A percentile compares a stretch with the other conserved stretches of the same genome.
phyloP scores from a whole-genome alignment of 768 basidiomycete genomes.

The Auricularia sp. region DNA sequence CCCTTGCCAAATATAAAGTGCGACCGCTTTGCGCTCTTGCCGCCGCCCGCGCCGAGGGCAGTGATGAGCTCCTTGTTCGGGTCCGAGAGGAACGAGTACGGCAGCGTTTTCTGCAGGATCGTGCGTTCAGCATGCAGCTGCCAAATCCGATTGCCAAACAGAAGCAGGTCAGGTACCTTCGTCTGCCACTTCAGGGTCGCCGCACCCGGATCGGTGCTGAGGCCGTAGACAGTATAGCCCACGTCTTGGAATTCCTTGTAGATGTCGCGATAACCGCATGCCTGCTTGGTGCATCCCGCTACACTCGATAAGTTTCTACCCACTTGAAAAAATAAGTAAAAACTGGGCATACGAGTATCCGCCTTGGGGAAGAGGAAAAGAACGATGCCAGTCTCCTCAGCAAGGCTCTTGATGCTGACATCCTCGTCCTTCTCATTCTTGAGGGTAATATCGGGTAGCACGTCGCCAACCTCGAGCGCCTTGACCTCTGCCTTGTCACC shows the following conservation, averaged over 20 bases:
- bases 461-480: constrained; percentile 60
- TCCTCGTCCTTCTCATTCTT: constrained; percentile 83
- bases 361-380: constrained; percentile 80
- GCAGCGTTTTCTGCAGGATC: constrained; percentile 57
- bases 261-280: constrained; percentile 82
- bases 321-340: constrained; percentile 2
- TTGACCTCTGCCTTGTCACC: constrained; percentile 10
- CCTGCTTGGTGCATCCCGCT: constrained; percentile 90
- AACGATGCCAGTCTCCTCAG: constrained; percentile 63
- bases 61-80: constrained; percentile 71
- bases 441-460: constrained; percentile 59
- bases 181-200: constrained; percentile 80
- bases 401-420: constrained; percentile 52
- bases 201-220: constrained; percentile 66
- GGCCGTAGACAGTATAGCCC: constrained; percentile 70
- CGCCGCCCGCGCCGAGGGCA: constrained; percentile 69
- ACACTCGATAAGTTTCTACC: background rate
- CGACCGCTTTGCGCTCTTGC: constrained; percentile 79
- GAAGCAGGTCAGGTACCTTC: constrained; percentile 38
- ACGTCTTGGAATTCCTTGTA: constrained; percentile 63
- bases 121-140: too few relatives aligned
- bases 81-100: constrained; percentile 81
- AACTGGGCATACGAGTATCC: constrained; percentile 57
- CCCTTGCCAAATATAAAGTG: constrained; percentile 92
- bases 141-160: too few relatives aligned